Base-by-base conservation (phyloP, 306 rosid genomes). In the Fagus sylvatica region DNA sequence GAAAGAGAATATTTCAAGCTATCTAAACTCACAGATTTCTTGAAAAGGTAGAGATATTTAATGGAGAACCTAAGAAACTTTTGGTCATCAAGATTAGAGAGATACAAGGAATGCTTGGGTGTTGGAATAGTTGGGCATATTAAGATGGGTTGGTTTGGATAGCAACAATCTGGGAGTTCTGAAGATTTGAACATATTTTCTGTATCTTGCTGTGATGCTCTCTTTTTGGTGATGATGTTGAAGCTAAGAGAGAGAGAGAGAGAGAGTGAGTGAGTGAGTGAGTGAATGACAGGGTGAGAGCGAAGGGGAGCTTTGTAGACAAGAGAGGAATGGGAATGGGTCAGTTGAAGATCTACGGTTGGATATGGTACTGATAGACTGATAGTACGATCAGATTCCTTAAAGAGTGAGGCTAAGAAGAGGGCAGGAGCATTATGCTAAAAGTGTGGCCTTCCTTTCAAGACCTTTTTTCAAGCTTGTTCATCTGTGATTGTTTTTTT, bases 31-130 rank as follows among this genome's bases (percentile, higher is more conserved):
- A 92, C 81, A 5, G 82, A 74, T 78, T 82, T 83, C 57, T 81
- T 74, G 87, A 92, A 94, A 17, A 94, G 74, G 82, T 81, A 89
- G 39, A 92, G 79, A 59, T 92, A 94, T 54, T 94, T 90, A 22
- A 94, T 87, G 69, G 97, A 77, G 85, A 94, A 94, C 68, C 97
- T 82, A 39, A 94, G 95, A 30, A 94, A 87, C 79, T 85, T 92
- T 56, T 94, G 98, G 85, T 88, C 91, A 74, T 94, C 98, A 2
- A 94, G 89, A 68, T 94, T 94, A 4, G 98, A 92, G 76, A 94
- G 92, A 12, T 83, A 84, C 53, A 94, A 83, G 34, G 86, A 86
- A 79, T 90, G 96, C 48, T 85, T 87, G 43, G 97, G 97, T 0
- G 98, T 94, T 51, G 92, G 90, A 41, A 78, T 62, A 74, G 82